A percentile compares a stretch with the other conserved stretches of the same genome.
These are phyloP conservation scores for Nothophytophthora sp. DNA, from an alignment of 352 stramenopile genomes.

Conservation along the genomic window DNA sequence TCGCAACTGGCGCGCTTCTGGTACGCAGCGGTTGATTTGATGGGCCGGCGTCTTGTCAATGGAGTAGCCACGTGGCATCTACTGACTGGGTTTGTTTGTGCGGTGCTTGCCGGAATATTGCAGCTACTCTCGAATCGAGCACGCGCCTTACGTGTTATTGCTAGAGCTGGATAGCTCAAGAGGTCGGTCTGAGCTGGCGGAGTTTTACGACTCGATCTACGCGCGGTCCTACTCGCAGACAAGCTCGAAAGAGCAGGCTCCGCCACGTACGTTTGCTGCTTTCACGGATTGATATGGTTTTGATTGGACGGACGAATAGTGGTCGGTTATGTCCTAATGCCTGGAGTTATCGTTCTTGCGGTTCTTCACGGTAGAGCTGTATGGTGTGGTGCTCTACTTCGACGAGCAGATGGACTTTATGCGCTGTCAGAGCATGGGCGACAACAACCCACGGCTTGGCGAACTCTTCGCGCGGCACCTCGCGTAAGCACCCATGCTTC, in stretches of 20 bases:
- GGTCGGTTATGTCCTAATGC: neutral
- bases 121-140: constrained; percentile 32
- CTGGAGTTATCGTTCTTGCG: neutral
- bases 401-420: constrained; percentile 61
- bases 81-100: too few relatives aligned
- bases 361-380: constrained; percentile 43
- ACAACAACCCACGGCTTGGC: constrained; percentile 36
- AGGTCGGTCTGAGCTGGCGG: constrained; percentile 33
- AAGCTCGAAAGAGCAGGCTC: constrained; percentile 11
- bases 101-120: too few relatives aligned
- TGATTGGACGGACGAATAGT: neutral
- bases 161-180: constrained; percentile 38
- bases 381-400: constrained; percentile 66
- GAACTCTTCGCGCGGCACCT: constrained; percentile 35
- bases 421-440: constrained; percentile 59
- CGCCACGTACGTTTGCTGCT: constrained; percentile 28
- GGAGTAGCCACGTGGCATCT: too few relatives aligned
- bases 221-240: constrained; percentile 35
- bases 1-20: constrained; percentile 43
- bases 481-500: constrained; percentile 30
- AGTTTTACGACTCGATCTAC: constrained; percentile 65
- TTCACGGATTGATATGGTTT: neutral
- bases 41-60: too few relatives aligned
- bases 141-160: constrained; percentile 54
- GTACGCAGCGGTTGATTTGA: constrained; percentile 12